Base-by-base conservation (phyloP, 805 yeast species). In the Danielia reshetovae region DNA sequence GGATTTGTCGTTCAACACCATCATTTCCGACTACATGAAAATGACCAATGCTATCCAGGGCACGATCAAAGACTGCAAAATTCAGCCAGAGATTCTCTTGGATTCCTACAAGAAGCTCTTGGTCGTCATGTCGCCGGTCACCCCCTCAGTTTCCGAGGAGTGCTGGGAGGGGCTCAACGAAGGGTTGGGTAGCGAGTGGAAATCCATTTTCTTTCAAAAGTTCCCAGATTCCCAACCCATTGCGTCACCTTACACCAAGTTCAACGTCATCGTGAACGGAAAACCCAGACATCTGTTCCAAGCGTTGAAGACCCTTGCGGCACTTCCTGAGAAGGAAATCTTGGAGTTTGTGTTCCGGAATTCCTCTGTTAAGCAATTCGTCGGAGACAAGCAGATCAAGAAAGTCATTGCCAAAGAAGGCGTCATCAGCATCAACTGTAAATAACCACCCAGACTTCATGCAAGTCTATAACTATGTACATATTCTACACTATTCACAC, bases 21-120 rank as follows among this genome's bases (percentile, higher is more conserved):
- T 87, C 2, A 75, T 93, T 16, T 85, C 97, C 0, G 94, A 88
- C 53, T 83, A 78, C 51, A 90, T 88, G 96, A 93, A 88, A 51
- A 56, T 81, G 32, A 82, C 94, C 8, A 60, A 79, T 47, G 45
- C 66, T 2, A 47, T 85, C 12, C 50, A 56, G 2, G 43, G 54
- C 2, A 70, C 73, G 0, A 27, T 65, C 3, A 68, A 70, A 24
- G 51, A 60, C 5, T 47, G 59, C 1, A 15, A 26, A 1, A 59
- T 76, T 7, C 55, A 61, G 27, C 42, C 55, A 0, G 61, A 59
- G 0, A 40, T 85, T n/a, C 47, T 75, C 8, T 43, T 74, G 38
- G 70, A 74, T 29, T 60, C 74, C 1, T 71, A 71, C 39, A 64
- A 70, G 43, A 76, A 74, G 35, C 60, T 88, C 12, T 48, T 87